Percentiles rank a stretch among this genome's conserved stretches.
phyloP scores from a whole-genome alignment of 768 basidiomycete species.

The Russula compacta region DNA sequence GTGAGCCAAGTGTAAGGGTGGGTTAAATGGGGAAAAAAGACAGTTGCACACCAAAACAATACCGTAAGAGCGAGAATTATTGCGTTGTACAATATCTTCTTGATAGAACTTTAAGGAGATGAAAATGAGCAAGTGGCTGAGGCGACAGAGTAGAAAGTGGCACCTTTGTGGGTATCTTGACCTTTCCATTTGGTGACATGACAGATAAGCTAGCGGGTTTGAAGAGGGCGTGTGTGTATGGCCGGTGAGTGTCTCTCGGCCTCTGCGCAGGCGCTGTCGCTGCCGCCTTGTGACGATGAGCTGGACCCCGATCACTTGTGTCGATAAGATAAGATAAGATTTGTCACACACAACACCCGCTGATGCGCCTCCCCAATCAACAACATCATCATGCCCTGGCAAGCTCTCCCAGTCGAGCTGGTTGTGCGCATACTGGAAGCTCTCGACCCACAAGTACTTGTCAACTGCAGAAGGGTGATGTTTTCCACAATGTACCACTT shows the following conservation, averaged over 20 bases:
- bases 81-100: constrained; percentile 33
- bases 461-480: constrained; percentile 4
- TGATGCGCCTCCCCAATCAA: not conserved
- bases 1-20: not conserved
- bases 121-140: not conserved
- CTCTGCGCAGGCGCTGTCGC: not conserved
- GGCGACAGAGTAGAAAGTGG: not conserved
- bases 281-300: not conserved
- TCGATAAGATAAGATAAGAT: constrained; percentile 15
- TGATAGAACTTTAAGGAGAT: constrained; percentile 29
- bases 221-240: not conserved
- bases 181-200: constrained; percentile 25
- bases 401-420: constrained; percentile 6
- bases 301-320: constrained; percentile 14
- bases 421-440: constrained; percentile 2
- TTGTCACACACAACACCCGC: no score
- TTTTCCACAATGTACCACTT: not conserved
- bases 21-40: not conserved
- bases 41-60: constrained; percentile 51
- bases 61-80: constrained; percentile 34
- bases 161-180: constrained; percentile 30
- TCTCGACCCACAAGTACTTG: not conserved
- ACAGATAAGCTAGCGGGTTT: not conserved
- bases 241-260: not conserved
- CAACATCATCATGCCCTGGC: not conserved